Conservation (phyloP, 805 yeast genomes). For the Vanderwaltozyma verrucispora region DNA sequence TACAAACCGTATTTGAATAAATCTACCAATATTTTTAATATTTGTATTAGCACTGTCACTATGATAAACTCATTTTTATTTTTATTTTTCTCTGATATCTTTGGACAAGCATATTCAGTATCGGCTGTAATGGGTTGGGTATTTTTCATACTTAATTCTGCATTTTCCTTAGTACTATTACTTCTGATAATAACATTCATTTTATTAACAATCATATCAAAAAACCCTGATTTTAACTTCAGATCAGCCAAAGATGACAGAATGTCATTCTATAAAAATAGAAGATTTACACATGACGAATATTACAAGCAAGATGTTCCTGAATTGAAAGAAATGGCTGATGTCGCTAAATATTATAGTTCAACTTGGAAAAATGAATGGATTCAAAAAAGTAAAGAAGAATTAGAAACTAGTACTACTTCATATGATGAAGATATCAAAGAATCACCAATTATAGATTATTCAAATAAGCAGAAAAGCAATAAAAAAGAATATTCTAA, state of each 20-base stretch:
- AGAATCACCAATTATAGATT: too few species aligned
- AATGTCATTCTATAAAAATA: slow-evolving; percentile 64
- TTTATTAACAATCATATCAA: slow-evolving; percentile 49
- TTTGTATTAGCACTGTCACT: slow-evolving; percentile 58
- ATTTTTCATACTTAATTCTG: slow-evolving; percentile 81
- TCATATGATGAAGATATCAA: too few species aligned
- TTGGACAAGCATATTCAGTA: slow-evolving; percentile 70
- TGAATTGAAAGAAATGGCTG: neutral
- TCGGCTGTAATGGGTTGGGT: slow-evolving; percentile 85
- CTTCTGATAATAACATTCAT: slow-evolving; percentile 58
- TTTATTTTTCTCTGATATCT: slow-evolving; percentile 74
- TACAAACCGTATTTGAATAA: slow-evolving; percentile 70
- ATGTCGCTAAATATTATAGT: neutral
- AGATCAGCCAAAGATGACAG: slow-evolving; percentile 88
- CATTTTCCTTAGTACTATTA: slow-evolving; percentile 66
- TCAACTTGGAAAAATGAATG: too few species aligned
- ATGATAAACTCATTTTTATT: slow-evolving; percentile 76
- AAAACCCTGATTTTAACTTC: slow-evolving; percentile 81
- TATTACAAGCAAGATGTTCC: neutral
- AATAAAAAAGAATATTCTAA: neutral
- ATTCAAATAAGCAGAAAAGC: too few species aligned
- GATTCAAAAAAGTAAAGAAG: too few species aligned
- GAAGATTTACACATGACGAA: neutral
- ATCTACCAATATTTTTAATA: slow-evolving; percentile 69
- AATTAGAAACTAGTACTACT: too few species aligned